A percentile compares a stretch with the other conserved stretches of the same genome.
These are phyloP conservation scores for Pseudozyma hubeiensis DNA, from an alignment of 1,284 basidiomycete species.

Conservation along the genomic window DNA sequence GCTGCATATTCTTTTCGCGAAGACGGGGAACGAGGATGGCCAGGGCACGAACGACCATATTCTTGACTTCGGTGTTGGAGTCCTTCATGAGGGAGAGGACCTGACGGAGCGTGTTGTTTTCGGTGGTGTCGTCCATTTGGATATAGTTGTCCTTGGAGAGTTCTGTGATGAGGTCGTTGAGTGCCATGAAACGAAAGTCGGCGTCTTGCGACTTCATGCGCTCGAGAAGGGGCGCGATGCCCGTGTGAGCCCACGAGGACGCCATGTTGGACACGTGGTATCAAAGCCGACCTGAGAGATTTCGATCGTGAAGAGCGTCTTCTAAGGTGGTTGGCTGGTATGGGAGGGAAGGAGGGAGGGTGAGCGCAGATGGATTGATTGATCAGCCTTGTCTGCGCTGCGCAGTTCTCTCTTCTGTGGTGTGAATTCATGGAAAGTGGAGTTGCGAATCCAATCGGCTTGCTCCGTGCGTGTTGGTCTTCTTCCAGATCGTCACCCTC, in stretches of 20 bases:
- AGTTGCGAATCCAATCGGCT: conserved; percentile 1
- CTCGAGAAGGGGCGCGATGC: conserved; percentile 58
- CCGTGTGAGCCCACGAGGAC: conserved; percentile 44
- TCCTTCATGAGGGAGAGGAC: conserved; percentile 88
- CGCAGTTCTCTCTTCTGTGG: not conserved
- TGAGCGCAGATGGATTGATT: not conserved
- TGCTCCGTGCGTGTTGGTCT: conserved; percentile 21
- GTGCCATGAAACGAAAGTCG: conserved; percentile 67
- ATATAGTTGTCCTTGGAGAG: conserved; percentile 50
- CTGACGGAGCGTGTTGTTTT: conserved; percentile 81
- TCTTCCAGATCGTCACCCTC: not conserved
- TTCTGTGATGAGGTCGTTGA: conserved; percentile 62
- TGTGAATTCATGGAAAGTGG: conserved; percentile 9
- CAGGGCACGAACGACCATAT: conserved; percentile 81
- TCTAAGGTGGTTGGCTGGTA: too few species aligned
- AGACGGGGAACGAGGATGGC: conserved; percentile 88
- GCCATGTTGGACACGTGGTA: conserved; percentile 24
- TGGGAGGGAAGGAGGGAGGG: not conserved
- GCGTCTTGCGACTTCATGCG: conserved; percentile 66
- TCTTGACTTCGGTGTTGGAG: conserved; percentile 97
- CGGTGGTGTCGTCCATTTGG: conserved; percentile 68
- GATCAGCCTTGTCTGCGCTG: conserved; percentile 16
- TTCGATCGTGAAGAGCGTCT: too few species aligned
- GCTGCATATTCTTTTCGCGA: conserved; percentile 82
- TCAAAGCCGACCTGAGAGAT: not conserved